Base-by-base conservation (phyloP, 768 basidiomycete genomes). In the Neoboletus subvelutipes region DNA sequence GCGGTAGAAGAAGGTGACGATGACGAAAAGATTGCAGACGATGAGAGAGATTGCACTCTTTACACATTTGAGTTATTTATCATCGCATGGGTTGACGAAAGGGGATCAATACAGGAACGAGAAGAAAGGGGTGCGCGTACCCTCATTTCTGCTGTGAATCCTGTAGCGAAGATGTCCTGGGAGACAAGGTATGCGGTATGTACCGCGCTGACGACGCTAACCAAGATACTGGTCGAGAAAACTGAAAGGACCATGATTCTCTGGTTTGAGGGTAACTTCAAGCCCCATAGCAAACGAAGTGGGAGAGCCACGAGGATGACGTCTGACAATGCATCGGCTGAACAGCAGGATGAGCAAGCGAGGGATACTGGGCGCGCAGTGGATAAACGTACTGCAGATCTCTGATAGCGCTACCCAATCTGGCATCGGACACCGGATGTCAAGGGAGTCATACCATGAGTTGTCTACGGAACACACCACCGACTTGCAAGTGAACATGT, bases 201-300 rank as follows among this genome's bases (percentile, higher is more conserved):
- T 3, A 82, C 76, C 13, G 71, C 64, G 50, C 72, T 75, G 48
- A 75, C 75, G 37, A 78, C 61, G 9, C 77, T 82, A 7, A 80
- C 82, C 50, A 78, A 67, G 54, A 82, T 76, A 50, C 80, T 81
- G 11, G 83, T 76, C 11, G 83, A 83, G 66, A 84, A 83, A 48
- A 82, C 80, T 0, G 63, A 58, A 13, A 71, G 50, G 51, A 81
- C 63, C 57, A 78, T 73, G 39, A 80, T 70, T n/a, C 76, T 73
- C 28, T 72, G 60, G 24, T 76, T 75, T 2, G 72, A 65, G 5
- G 78, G 76, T 2, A 82, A 63, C 22, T 69, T 71, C 26, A 83
- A 71, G 22, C 73, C 69, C 57, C 72, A 67, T 36, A 85, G 75
- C 5, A 84, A 68, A 20, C 75, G 71, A 3, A 82, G 55, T 0